Percentiles rank a stretch among this genome's conserved stretches.
Evolutionary conservation across 106 monocot species (phyloP).

Genomic region (Chionographis japonica): DNA sequence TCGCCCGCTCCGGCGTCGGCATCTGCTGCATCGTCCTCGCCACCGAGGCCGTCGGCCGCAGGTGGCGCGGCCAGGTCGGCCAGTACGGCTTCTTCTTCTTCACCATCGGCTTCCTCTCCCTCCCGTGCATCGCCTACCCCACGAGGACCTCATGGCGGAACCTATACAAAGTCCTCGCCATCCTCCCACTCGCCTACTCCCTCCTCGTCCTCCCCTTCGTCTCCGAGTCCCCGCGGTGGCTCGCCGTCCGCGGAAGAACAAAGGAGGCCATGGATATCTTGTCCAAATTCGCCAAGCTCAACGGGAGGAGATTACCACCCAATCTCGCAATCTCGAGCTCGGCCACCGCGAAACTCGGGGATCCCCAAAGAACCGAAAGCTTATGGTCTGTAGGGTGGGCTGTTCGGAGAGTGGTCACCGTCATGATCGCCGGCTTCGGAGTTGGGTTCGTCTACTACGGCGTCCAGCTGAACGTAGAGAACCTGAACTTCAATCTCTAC

Average conservation of each 20-base stretch:
- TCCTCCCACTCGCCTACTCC: conserved; percentile 53
- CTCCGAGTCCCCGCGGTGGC: conserved; percentile 70
- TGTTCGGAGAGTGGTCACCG: conserved; percentile 24
- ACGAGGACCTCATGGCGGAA: conserved; percentile 51
- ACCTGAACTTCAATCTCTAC: conserved; percentile 75
- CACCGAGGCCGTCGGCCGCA: conserved; percentile 64
- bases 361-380: conserved; percentile 7
- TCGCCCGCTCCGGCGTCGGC: conserved; percentile 70
- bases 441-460: conserved; percentile 86
- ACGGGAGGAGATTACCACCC: conserved; percentile 39
- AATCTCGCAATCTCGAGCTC: conserved; percentile 24
- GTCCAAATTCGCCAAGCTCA: conserved; percentile 38
- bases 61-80: conserved; percentile 74
- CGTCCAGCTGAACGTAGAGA: conserved; percentile 80
- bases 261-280: conserved; percentile 49
- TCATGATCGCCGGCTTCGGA: conserved; percentile 56
- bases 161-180: conserved; percentile 50
- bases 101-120: conserved; percentile 71
- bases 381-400: conserved; percentile 67
- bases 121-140: conserved; percentile 61
- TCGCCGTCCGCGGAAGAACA: conserved; percentile 46
- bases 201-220: conserved; percentile 53
- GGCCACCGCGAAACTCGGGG: background rate
- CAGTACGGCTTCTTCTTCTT: conserved; percentile 85
- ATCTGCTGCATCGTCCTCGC: conserved; percentile 80